These are phyloP conservation scores for Amaranthus cruentus DNA, from an alignment of 148 eudicot species.

Conservation along the genomic window DNA sequence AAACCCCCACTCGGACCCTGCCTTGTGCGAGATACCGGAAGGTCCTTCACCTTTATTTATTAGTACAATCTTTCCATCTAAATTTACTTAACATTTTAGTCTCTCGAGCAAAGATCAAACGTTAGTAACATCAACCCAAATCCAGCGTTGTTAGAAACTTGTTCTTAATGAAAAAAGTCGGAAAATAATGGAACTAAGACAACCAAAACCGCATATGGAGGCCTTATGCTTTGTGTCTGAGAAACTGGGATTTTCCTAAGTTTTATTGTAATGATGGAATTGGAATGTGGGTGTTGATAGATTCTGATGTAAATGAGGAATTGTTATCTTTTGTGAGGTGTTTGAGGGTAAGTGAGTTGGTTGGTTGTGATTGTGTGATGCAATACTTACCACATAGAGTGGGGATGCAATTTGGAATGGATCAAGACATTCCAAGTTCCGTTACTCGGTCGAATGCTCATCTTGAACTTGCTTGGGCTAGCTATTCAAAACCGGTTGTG, in stretches of 20 bases:
- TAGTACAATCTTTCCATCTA: too few species aligned
- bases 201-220: too few species aligned
- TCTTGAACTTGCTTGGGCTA: conserved; percentile 15
- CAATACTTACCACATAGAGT: conserved; percentile 48
- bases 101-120: too few species aligned
- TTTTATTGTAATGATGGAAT: conserved; percentile 16
- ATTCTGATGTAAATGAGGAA: conserved; percentile 15
- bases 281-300: conserved; percentile 7
- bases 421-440: conserved; percentile 44
- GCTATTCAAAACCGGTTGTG: conserved; percentile 6
- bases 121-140: too few species aligned
- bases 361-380: conserved; percentile 40
- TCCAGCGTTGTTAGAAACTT: too few species aligned
- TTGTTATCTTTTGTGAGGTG: conserved; percentile 26
- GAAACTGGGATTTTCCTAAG: conserved; percentile 16
- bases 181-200: too few species aligned
- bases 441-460: neutral
- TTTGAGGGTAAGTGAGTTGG: conserved; percentile 32
- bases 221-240: neutral
- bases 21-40: too few species aligned
- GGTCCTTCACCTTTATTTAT: too few species aligned
- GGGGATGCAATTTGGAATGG: conserved; percentile 54
- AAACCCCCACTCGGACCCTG: too few species aligned
- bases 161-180: too few species aligned
- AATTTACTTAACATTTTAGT: too few species aligned